These are phyloP conservation scores for Porpolomopsis calyptriformis DNA, from an alignment of 768 basidiomycete species.

Conservation along the genomic window DNA sequence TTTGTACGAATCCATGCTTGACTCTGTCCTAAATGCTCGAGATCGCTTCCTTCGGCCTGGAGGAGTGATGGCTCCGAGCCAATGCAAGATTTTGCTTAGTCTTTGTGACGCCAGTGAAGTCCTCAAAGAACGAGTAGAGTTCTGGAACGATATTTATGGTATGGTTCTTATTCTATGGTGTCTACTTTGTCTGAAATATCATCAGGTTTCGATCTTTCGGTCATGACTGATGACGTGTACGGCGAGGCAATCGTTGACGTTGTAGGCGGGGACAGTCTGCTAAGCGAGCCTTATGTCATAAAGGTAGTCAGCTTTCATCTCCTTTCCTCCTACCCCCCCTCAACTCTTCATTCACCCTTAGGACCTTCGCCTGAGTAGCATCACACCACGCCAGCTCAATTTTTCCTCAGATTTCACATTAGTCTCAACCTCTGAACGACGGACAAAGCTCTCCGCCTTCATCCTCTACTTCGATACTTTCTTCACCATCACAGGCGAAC, in stretches of 20 bases:
- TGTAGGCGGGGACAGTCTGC: conserved; percentile 50
- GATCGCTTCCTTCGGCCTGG: conserved; percentile 71
- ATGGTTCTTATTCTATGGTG: conserved; percentile 12
- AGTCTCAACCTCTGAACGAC: conserved; percentile 46
- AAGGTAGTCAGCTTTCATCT: conserved; percentile 40
- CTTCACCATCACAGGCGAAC: conserved; percentile 54
- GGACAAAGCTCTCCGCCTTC: conserved; percentile 65
- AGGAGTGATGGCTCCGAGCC: conserved; percentile 86
- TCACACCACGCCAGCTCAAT: conserved; percentile 62
- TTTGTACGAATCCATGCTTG: conserved; percentile 95
- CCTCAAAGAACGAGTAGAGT: conserved; percentile 71
- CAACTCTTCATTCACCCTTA: conserved; percentile 19
- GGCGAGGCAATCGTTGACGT: conserved; percentile 81
- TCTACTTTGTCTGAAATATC: not conserved
- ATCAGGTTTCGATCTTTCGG: conserved; percentile 77
- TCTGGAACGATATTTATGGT: conserved; percentile 93
- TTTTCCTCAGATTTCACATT: conserved; percentile 73
- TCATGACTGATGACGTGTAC: conserved; percentile 67
- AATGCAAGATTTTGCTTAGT: conserved; percentile 76
- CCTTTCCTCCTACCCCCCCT: not conserved
- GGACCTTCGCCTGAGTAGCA: conserved; percentile 65
- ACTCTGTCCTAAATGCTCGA: conserved; percentile 82
- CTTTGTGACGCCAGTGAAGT: conserved; percentile 70
- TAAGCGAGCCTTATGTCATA: conserved; percentile 52
- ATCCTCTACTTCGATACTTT: conserved; percentile 93